Percentiles rank a stretch among this genome's conserved stretches.
Conservation (phyloP, 73 alveolate species). For the Paramecium sonneborni region DNA sequence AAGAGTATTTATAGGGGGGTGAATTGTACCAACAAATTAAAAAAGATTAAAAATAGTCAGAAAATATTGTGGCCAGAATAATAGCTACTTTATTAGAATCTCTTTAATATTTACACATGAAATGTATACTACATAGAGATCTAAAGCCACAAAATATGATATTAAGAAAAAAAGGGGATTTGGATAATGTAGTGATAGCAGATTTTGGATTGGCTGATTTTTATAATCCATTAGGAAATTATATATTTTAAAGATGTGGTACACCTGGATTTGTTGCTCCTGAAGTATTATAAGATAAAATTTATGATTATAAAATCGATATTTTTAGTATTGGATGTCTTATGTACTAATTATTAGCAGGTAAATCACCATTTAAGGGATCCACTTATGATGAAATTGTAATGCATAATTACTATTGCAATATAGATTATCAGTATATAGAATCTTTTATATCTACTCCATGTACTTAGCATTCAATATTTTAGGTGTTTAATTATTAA, state of each 20-base stretch:
- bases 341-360: constrained; percentile 70
- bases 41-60: constrained; percentile 57
- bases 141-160: constrained; percentile 67
- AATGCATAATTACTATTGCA: constrained; percentile 56
- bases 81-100: constrained; percentile 55
- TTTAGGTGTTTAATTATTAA: neutral
- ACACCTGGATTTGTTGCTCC: constrained; percentile 82
- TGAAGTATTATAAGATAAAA: constrained; percentile 69
- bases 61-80: constrained; percentile 56
- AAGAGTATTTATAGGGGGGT: constrained; percentile 75
- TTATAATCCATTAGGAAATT: constrained; percentile 64
- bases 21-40: constrained; percentile 66
- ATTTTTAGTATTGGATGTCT: constrained; percentile 73
- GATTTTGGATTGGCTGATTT: constrained; percentile 79
- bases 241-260: constrained; percentile 73
- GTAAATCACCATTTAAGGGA: constrained; percentile 73
- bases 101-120: constrained; percentile 22
- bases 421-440: constrained; percentile 25
- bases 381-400: constrained; percentile 59
- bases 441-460: neutral
- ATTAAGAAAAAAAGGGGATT: constrained; percentile 29
- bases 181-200: constrained; percentile 31
- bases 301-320: constrained; percentile 70
- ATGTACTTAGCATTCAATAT: neutral
- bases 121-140: constrained; percentile 62